Base-by-base conservation (phyloP, 192 early-diverging fungal genomes). In the Coemansia sp. region DNA sequence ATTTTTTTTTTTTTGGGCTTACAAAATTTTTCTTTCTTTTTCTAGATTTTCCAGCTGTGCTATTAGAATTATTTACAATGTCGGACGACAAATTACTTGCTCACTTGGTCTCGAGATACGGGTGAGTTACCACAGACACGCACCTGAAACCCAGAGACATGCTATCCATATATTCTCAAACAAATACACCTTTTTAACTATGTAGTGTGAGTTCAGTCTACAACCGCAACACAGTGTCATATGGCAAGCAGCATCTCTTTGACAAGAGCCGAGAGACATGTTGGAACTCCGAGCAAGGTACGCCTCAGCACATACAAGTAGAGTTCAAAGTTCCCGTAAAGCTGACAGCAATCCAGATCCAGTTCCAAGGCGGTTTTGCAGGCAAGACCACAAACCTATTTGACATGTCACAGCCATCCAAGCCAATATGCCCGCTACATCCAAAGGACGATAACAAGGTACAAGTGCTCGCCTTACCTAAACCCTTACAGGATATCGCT, bases 221-320 rank as follows among this genome's bases (percentile, higher is more conserved):
- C 24, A 93, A 94, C 84, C 87, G 89, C 27, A 94, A 98, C 70
- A 84, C 79, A 9, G 75, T 85, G 18, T 86, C 81, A 46, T 94
- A 88, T 68, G 96, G 95, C 66, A 96, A 95, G 69, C 88, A 95
- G 63, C 84, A 88, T 77, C 75, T 98, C 36, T 91, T 88, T 15
- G 96, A 98, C 73, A 86, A 87, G 29, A 88, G 70, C 70, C 75
- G 80, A 41, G 95, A 96, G 63, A 98, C 96, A 0, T 98, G 96
- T 81, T 98, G 96, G 96, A 96, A 96, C 81, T 95, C 93, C 22
- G 94, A 95, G 69, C 89, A 93, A 84, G 92, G 93, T 34, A 71
- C 87, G 16, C 91, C 94, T 3, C 94, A 96, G 85, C 86, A 85
- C 67, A 89, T 96, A 31, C 63, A 88, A 24, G 59, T 96, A 4